Evolutionary conservation across 2,329 filamentous ascomycete genomes (phyloP).

Genomic region (Lecanosticta acicola): DNA sequence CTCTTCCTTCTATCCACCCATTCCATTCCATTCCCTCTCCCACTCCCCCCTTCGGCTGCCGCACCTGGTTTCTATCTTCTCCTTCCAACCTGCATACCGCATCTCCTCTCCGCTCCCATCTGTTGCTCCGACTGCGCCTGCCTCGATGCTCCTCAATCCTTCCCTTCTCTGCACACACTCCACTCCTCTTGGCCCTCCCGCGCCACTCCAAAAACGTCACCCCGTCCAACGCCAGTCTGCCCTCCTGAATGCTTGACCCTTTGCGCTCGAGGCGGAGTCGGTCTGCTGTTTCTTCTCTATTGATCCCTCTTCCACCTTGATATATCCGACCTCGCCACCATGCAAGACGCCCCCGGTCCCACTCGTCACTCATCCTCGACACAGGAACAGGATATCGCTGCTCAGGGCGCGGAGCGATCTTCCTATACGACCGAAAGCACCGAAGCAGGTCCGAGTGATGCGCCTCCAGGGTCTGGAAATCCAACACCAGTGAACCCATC

Average conservation of each 20-base stretch:
- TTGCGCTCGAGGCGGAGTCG: background rate
- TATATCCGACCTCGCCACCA: slow-evolving; percentile 8
- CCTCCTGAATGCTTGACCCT: background rate
- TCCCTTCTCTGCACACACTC: slow-evolving; percentile 3
- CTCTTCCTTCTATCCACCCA: no score
- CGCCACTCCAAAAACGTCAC: background rate
- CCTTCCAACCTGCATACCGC: slow-evolving; percentile 4
- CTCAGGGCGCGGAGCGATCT: background rate
- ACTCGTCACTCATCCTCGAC: background rate
- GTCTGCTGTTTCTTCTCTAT: slow-evolving; percentile 3
- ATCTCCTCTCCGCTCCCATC: background rate
- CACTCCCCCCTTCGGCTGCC: no score
- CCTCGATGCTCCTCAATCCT: background rate
- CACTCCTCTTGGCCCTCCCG: no score
- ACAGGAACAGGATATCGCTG: slow-evolving; percentile 1
- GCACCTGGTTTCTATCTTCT: background rate
- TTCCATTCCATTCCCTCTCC: no score
- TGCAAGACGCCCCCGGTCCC: slow-evolving; percentile 4
- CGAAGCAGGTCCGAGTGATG: slow-evolving; percentile 6
- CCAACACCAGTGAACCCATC: slow-evolving; percentile 10
- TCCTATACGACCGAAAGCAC: slow-evolving; percentile 5
- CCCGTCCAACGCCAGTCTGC: background rate
- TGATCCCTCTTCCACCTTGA: slow-evolving; percentile 1
- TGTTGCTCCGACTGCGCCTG: background rate
- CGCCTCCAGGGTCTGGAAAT: slow-evolving; percentile 3